Percentiles rank a stretch among this genome's conserved stretches.
phyloP scores from a whole-genome alignment of 2,329 filamentous ascomycete genomes.

The Fulvia fulva region DNA sequence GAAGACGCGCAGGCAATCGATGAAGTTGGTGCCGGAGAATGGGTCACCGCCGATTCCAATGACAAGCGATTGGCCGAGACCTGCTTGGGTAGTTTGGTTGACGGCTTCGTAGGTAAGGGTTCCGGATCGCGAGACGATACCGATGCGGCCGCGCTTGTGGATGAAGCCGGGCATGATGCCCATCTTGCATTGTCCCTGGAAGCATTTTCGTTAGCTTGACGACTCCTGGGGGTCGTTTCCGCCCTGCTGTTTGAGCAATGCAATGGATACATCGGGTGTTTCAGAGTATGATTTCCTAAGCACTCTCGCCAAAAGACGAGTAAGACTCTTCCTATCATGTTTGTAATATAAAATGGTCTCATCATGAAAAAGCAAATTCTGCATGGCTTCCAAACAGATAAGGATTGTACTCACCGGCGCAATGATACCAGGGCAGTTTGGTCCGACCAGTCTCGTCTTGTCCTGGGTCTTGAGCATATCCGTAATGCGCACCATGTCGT shows the following conservation, averaged over 20 bases:
- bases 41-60: conserved; percentile 98
- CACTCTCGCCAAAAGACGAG: conserved; percentile 28
- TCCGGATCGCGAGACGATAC: conserved; percentile 96
- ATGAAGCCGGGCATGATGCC: conserved; percentile 99
- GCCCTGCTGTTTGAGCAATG: not conserved
- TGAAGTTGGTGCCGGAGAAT: conserved; percentile 99
- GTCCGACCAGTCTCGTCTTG: conserved; percentile 94
- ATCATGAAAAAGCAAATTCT: conserved; percentile 16
- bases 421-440: conserved; percentile 98
- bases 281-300: conserved; percentile 25
- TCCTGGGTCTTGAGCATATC: conserved; percentile 94
- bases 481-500: conserved; percentile 99
- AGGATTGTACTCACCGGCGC: conserved; percentile 53
- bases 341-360: conserved; percentile 27
- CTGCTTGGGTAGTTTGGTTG: conserved; percentile 97
- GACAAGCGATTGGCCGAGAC: conserved; percentile 95
- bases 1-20: conserved; percentile 98
- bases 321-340: conserved; percentile 40
- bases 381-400: conserved; percentile 1
- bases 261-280: conserved; percentile 11
- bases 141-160: conserved; percentile 98
- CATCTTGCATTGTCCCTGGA: conserved; percentile 95
- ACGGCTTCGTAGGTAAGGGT: conserved; percentile 99
- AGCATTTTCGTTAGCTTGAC: conserved; percentile 7
- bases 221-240: not conserved